These are phyloP conservation scores for Haplosporangium gracile DNA, from an alignment of 192 early-diverging fungal genomes.

Conservation along the genomic window DNA sequence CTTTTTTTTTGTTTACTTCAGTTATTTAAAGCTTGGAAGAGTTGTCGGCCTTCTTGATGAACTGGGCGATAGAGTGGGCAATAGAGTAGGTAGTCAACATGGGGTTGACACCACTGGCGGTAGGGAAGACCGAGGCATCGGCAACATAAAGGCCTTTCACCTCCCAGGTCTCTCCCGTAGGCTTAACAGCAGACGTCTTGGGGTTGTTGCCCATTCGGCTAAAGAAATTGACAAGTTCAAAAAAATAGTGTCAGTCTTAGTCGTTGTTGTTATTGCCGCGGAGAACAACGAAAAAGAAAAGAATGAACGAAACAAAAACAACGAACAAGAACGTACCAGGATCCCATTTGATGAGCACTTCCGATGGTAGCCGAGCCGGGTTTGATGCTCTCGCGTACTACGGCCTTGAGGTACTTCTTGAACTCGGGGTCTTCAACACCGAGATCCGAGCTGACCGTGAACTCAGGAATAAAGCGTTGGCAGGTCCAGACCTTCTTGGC, in stretches of 20 bases:
- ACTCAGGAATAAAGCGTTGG: conserved; percentile 62
- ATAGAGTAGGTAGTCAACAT: conserved; percentile 61
- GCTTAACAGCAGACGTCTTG: conserved; percentile 70
- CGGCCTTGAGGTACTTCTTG: conserved; percentile 32
- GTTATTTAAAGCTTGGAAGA: conserved; percentile 19
- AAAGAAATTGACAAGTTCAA: conserved; percentile 1
- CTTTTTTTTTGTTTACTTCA: not conserved
- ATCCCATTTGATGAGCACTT: conserved; percentile 78
- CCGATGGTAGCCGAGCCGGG: conserved; percentile 55
- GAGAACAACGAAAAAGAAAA: not conserved
- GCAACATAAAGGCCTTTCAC: conserved; percentile 78
- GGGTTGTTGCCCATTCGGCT: conserved; percentile 75
- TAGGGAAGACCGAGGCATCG: conserved; percentile 80
- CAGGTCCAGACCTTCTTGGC: conserved; percentile 68
- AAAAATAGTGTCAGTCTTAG: not conserved
- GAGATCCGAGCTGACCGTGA: conserved; percentile 54
- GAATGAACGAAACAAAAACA: not conserved
- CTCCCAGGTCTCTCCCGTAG: conserved; percentile 81
- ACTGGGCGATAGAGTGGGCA: conserved; percentile 52
- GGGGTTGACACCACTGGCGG: conserved; percentile 80
- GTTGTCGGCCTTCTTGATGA: conserved; percentile 31
- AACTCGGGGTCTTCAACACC: conserved; percentile 56
- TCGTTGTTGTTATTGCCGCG: not conserved
- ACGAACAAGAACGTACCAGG: conserved; percentile 56
- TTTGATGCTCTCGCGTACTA: conserved; percentile 46